A percentile compares a stretch with the other conserved stretches of the same genome.
phyloP scores from a whole-genome alignment of 148 eudicot genomes.

The Amaranthus hypochondriacus region DNA sequence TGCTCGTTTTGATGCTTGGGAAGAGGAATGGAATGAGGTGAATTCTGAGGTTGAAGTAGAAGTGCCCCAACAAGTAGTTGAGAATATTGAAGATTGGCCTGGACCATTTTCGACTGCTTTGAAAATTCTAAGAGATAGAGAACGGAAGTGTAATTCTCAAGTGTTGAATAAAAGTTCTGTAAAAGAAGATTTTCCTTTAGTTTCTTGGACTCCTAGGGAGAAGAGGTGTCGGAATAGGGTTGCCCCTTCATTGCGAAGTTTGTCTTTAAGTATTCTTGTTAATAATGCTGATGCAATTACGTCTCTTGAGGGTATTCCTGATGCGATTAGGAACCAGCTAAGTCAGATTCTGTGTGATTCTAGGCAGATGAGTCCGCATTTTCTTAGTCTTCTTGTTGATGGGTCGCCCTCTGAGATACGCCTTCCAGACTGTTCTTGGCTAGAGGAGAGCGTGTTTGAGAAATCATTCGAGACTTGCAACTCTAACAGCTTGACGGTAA shows the following conservation, averaged over 20 bases:
- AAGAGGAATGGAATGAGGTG: conserved; percentile 27
- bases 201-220: conserved; percentile 58
- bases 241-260: conserved; percentile 47
- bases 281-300: conserved; percentile 71
- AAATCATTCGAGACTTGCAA: conserved; percentile 41
- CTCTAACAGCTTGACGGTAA: conserved; percentile 47
- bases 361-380: conserved; percentile 57
- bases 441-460: conserved; percentile 56
- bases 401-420: conserved; percentile 83
- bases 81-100: conserved; percentile 69
- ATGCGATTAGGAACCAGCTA: conserved; percentile 65
- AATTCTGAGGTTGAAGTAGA: conserved; percentile 33
- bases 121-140: conserved; percentile 73
- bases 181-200: conserved; percentile 30
- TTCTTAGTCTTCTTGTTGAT: conserved; percentile 59
- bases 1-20: conserved; percentile 56
- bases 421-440: conserved; percentile 80
- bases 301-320: conserved; percentile 69
- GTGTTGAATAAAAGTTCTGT: conserved; percentile 12
- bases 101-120: conserved; percentile 94
- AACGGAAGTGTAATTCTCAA: conserved; percentile 25
- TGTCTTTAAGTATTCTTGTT: conserved; percentile 49
- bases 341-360: conserved; percentile 61
- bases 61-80: conserved; percentile 20
- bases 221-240: conserved; percentile 11